Base-by-base conservation (phyloP, 2,329 filamentous ascomycete species). In the Myrmaecium sp. region DNA sequence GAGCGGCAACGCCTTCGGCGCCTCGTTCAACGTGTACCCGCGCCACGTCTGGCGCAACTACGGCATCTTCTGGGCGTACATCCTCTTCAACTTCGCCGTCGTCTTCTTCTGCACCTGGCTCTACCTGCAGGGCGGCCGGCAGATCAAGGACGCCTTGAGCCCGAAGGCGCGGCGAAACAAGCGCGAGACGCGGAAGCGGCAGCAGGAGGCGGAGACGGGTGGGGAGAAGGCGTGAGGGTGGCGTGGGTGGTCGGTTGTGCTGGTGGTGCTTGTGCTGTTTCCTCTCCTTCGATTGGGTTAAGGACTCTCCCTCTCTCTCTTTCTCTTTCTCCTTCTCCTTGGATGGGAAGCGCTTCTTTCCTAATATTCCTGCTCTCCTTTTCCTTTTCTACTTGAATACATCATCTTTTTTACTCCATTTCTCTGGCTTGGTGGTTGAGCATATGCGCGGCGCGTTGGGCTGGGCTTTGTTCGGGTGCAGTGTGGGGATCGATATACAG, bases 31-130 rank as follows among this genome's bases (percentile, higher is more conserved):
- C 36, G 58, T 76, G 5, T 67, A 58, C 26, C 69, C 73, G 24
- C 45, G 45, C 2, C 47, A 75, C 27, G 69, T 71, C 24, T 79
- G 74, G 74, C 51, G 71, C 7, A 54, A 76, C 31, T 78, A 74
- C 47, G 62, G 71, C 2, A 68, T 76, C 27, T 70, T 74, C 36
- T 69, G 42, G 43, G 68, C 55, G 0, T 79, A 66, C 38, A 66
- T 74, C 12, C 43, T 62, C 2, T 78, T 77, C 41, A 78, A 80
- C 34, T 77, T 71, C 30, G 36, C 46, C 1, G 44, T 60, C 0
- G 58, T 69, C 5, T 68, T 65, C 32, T 18, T 54, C 6, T 58
- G 61, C 35, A 64, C 60, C 1, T 69, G 63, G 62, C 33, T 69
- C 2, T 69, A 66, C 42, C 47, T 71, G 11, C 43, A 46, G n/a